These are phyloP conservation scores for Quercus agrifolia DNA, from an alignment of 306 rosid genomes.

Conservation along the genomic window DNA sequence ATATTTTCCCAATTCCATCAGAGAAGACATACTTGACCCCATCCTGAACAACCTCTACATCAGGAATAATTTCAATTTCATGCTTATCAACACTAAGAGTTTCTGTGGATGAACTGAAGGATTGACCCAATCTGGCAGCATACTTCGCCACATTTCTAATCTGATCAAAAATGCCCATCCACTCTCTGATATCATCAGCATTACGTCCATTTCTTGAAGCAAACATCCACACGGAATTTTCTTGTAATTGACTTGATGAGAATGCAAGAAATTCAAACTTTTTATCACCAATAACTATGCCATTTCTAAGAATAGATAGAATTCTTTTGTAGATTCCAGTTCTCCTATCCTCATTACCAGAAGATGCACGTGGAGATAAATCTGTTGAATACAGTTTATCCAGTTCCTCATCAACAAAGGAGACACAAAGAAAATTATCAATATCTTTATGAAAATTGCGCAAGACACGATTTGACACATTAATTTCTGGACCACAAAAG, in stretches of 20 bases:
- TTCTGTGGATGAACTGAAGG: conserved; percentile 90
- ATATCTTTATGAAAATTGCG: conserved; percentile 39
- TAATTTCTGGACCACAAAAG: conserved; percentile 72
- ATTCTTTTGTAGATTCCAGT: conserved; percentile 63
- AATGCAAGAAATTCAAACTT: conserved; percentile 85
- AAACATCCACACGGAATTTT: conserved; percentile 87
- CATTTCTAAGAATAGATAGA: conserved; percentile 58
- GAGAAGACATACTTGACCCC: conserved; percentile 56
- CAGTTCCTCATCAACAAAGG: conserved; percentile 85
- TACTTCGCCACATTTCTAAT: conserved; percentile 88
- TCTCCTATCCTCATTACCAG: conserved; percentile 28
- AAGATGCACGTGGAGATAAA: conserved; percentile 49
- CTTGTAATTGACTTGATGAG: conserved; percentile 85
- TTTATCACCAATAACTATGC: conserved; percentile 63
- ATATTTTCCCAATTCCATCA: conserved; percentile 90
- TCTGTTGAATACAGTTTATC: conserved; percentile 57
- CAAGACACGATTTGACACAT: conserved; percentile 81
- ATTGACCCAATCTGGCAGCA: conserved; percentile 92
- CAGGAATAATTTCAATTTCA: conserved; percentile 61
- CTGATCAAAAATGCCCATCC: conserved; percentile 66
- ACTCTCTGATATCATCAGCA: conserved; percentile 49
- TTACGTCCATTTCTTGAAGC: conserved; percentile 41
- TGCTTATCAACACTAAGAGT: conserved; percentile 39
- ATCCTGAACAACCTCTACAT: conserved; percentile 20
- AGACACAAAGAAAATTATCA: conserved; percentile 72